Percentiles rank a stretch among this genome's conserved stretches.
These are phyloP conservation scores for Pseudocercospora fuligena DNA, from an alignment of 2,329 filamentous ascomycete genomes.

Conservation along the genomic window DNA sequence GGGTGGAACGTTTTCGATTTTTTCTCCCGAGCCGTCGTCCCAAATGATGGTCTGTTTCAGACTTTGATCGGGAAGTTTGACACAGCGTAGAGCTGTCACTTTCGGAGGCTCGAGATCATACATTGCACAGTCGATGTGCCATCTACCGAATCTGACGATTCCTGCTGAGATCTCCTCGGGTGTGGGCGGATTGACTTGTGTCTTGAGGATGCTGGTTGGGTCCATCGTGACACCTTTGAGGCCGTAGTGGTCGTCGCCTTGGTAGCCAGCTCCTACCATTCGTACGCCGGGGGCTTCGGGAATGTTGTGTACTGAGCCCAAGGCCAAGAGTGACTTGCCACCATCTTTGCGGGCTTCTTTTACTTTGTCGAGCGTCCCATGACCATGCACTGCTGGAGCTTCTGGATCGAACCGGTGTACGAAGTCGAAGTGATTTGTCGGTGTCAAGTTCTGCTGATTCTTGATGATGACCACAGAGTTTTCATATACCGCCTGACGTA, in stretches of 20 bases:
- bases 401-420: conserved; percentile 74
- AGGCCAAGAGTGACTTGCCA: background rate
- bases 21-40: conserved; percentile 1
- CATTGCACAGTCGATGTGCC: conserved; percentile 13
- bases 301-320: conserved; percentile 6
- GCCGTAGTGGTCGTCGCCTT: conserved; percentile 9
- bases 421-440: conserved; percentile 73
- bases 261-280: conserved; percentile 8
- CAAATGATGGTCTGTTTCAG: conserved; percentile 1
- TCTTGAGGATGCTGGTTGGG: conserved; percentile 9
- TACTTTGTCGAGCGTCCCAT: conserved; percentile 41
- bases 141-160: conserved; percentile 1
- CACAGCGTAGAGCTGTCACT: conserved; percentile 5
- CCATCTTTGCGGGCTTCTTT: conserved; percentile 8
- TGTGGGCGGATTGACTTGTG: conserved; percentile 2
- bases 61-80: conserved; percentile 1
- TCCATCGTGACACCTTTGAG: conserved; percentile 9
- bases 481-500: conserved; percentile 68
- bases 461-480: conserved; percentile 74
- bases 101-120: conserved; percentile 12
- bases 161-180: background rate
- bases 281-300: conserved; percentile 11
- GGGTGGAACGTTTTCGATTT: background rate
- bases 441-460: conserved; percentile 65
- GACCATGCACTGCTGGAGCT: conserved; percentile 67